phyloP scores from a whole-genome alignment of 495 filamentous ascomycete genomes.

The Penicillium daleae region DNA sequence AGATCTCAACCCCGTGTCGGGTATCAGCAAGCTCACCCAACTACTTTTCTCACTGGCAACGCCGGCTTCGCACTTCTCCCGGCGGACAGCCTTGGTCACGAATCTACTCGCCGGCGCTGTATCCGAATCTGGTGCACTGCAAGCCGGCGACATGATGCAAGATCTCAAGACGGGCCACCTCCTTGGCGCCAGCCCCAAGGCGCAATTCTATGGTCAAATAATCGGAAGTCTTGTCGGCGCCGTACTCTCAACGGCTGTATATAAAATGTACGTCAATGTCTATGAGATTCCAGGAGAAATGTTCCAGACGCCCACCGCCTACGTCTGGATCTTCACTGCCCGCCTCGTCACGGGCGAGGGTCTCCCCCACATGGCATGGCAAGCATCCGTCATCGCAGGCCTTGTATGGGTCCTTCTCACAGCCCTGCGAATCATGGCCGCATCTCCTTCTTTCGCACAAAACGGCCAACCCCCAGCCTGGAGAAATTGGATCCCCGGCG shows the following conservation, averaged over 20 bases:
- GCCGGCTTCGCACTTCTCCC: constrained; percentile 66
- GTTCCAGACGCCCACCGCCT: constrained; percentile 93
- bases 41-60: constrained; percentile 91
- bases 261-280: constrained; percentile 87
- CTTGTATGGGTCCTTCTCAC: constrained; percentile 72
- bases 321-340: constrained; percentile 97
- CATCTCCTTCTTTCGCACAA: constrained; percentile 35
- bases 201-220: constrained; percentile 95
- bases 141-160: constrained; percentile 98
- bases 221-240: constrained; percentile 90
- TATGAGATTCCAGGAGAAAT: constrained; percentile 85
- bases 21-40: constrained; percentile 95
- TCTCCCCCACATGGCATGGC: constrained; percentile 76
- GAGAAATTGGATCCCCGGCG: constrained; percentile 72
- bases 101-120: constrained; percentile 96
- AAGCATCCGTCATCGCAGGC: constrained; percentile 73
- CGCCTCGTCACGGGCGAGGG: constrained; percentile 92
- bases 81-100: constrained; percentile 72
- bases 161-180: constrained; percentile 97
- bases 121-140: constrained; percentile 81
- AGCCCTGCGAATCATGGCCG: constrained; percentile 61
- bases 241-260: constrained; percentile 82
- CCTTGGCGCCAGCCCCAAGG: constrained; percentile 86
- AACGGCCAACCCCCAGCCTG: constrained; percentile 37
- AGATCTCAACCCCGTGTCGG: constrained; percentile 94